Base-by-base conservation (phyloP, 495 filamentous ascomycete species). In the Aspergillus haitiensis region DNA sequence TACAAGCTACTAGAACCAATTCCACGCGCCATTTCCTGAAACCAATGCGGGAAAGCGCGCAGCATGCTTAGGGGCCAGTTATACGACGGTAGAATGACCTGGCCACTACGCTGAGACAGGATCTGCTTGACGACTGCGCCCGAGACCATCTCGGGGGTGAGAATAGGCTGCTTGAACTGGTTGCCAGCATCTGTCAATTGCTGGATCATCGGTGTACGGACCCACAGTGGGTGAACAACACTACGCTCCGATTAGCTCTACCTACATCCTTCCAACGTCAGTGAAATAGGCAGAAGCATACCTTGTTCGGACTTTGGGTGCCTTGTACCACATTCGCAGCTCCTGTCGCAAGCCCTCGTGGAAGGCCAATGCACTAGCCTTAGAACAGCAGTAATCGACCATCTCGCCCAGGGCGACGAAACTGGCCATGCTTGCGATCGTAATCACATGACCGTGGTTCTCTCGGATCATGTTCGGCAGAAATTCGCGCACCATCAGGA, bases 401-500 rank as follows among this genome's bases (percentile, higher is more conserved):
- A 81, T 77, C 33, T 78, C 74, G 3, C 80, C 76, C 13, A 79
- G 59, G 0, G 72, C 74, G 2, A 82, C 62, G 59, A 84, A 86
- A 18, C 73, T 78, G 49, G 82, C 79, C 70, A 87, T 75, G 42
- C 78, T 82, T 4, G 84, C 83, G 9, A 82, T 66, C 0, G 78
- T 80, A 34, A 88, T 69, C 33, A 88, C 68, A 65, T 88, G 85
- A 5, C 85, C 84, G 60, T 88, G 84, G 62, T 85, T 84, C 34
- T 69, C 72, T 34, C 70, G 64, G 47, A 88, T 70, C 85, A 88
- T 88, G 51, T 69, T 77, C 0, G 85, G 84, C 46, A 88, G 67
- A 67, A 87, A 88, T 60, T 84, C 81, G 61, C 84, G 78, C 3
- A 85, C 74, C 46, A 76, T 81, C 40, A 78, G 73, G 74, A 80